Conservation (phyloP, 306 rosid species). For the Fragaria vesca region DNA sequence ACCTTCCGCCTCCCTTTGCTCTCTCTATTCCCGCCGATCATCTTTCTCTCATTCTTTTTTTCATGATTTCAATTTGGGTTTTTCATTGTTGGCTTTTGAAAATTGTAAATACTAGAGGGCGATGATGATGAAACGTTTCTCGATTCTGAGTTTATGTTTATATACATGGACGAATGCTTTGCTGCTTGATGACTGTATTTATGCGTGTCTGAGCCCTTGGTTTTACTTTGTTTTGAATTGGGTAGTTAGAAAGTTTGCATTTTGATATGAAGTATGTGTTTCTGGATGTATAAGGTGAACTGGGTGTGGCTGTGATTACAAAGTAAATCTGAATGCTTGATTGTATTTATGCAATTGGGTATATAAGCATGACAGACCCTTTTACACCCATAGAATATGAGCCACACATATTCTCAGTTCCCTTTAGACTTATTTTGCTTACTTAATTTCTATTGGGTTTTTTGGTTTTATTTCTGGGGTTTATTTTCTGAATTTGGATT, state of each 20-base stretch:
- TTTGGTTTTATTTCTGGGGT: neutral
- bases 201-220: conserved; percentile 71
- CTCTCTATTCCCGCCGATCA: neutral
- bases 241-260: neutral
- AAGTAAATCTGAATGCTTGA: conserved; percentile 13
- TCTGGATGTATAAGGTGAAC: neutral
- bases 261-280: neutral
- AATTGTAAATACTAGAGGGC: conserved; percentile 24
- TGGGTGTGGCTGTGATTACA: conserved; percentile 21
- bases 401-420: neutral
- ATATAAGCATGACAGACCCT: conserved; percentile 6
- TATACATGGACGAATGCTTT: conserved; percentile 31
- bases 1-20: neutral
- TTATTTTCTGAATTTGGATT: neutral
- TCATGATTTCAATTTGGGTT: neutral
- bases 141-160: conserved; percentile 47
- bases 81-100: neutral
- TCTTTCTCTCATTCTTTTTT: neutral
- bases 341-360: conserved; percentile 3
- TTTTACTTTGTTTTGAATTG: neutral
- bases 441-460: neutral
- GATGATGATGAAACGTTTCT: conserved; percentile 61
- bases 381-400: conserved; percentile 27
- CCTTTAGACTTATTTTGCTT: neutral
- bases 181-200: conserved; percentile 57